Evolutionary conservation across 345 rosid species (phyloP).

Genomic region (Firmiana major): DNA sequence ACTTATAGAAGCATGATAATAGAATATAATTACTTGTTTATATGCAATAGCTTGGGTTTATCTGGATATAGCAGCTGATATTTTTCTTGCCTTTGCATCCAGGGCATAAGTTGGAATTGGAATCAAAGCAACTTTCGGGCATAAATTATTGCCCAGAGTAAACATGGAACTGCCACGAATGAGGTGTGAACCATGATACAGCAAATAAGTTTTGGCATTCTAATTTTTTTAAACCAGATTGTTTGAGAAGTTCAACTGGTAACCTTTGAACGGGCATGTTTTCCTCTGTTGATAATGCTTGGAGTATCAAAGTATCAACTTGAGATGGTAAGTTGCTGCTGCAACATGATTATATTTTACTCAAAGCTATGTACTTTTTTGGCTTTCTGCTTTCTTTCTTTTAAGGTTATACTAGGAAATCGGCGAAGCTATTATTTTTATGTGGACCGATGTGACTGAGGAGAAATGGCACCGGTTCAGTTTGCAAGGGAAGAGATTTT

Average conservation of each 20-base stretch:
- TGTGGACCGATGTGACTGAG: not conserved
- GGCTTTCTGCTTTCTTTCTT: not conserved
- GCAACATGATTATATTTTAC: not conserved
- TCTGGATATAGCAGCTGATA: not conserved
- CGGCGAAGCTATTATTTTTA: not conserved
- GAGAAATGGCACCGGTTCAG: not conserved
- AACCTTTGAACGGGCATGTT: not conserved
- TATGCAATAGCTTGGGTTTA: not conserved
- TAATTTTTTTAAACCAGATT: not conserved
- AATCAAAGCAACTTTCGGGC: not conserved
- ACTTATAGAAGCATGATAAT: not conserved
- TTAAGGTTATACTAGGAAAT: not conserved
- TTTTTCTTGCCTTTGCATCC: not conserved
- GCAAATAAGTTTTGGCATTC: not conserved
- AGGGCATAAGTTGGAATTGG: not conserved
- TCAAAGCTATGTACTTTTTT: not conserved
- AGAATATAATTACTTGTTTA: not conserved
- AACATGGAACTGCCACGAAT: not conserved
- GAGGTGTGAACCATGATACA: not conserved
- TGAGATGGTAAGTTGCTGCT: not conserved
- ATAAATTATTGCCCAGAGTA: not conserved
- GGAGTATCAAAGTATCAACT: not conserved
- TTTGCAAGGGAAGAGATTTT: not conserved
- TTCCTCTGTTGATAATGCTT: not conserved
- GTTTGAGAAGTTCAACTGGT: not conserved